Evolutionary conservation across 1,284 basidiomycete species (phyloP).

Genomic region (Microbotryomycetes sp.): DNA sequence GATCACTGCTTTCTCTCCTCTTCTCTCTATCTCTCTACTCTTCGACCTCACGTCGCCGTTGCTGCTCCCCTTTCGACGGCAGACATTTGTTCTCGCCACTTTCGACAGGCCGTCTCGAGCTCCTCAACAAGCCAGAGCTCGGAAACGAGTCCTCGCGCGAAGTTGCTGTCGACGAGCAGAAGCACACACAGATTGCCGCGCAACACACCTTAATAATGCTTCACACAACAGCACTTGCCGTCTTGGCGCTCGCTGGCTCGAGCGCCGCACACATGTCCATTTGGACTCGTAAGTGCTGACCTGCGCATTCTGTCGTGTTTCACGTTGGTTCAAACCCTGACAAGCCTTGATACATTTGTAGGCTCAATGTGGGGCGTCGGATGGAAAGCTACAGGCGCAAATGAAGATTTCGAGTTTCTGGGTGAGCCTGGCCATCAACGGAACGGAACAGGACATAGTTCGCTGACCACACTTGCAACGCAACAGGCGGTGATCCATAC

Average conservation of each 20-base stretch:
- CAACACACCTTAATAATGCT: no score
- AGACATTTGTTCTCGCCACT: no score
- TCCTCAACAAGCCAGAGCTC: background rate
- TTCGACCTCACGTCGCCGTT: background rate
- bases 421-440: background rate
- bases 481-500: conserved; percentile 9
- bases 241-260: background rate
- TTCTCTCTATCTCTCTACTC: no score
- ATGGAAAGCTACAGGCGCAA: background rate
- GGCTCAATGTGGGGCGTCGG: background rate
- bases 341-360: background rate
- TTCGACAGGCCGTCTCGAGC: no score
- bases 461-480: background rate
- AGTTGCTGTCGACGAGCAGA: no score
- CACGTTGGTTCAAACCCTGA: conserved; percentile 5
- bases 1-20: no score
- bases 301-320: conserved; percentile 7
- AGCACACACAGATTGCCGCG: no score
- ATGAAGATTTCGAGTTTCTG: background rate
- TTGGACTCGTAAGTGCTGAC: background rate
- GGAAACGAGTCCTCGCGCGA: no score
- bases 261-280: conserved; percentile 6
- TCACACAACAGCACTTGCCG: background rate
- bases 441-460: background rate
- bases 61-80: background rate